Conservation (phyloP, 345 rosid genomes). For the Corchorus capsularis region DNA sequence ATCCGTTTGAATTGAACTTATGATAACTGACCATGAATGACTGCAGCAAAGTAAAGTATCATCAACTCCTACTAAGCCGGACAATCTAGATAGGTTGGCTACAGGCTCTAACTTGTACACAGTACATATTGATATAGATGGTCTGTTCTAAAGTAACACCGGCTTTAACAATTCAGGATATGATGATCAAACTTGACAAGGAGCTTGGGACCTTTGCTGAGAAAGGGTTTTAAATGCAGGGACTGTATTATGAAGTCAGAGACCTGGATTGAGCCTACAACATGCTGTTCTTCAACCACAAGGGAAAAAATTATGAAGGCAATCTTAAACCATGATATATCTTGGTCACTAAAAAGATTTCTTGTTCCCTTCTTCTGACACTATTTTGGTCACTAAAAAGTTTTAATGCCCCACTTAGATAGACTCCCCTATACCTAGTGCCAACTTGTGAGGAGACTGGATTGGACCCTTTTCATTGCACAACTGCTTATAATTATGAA, state of each 20-base stretch:
- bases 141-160: background rate
- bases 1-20: background rate
- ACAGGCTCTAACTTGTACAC: background rate
- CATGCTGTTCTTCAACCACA: background rate
- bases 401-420: background rate
- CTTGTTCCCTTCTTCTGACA: too few relatives aligned
- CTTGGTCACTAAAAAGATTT: background rate
- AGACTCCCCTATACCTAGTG: background rate
- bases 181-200: background rate
- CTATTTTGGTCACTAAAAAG: background rate
- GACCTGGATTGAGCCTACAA: background rate
- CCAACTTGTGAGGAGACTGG: background rate
- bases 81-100: background rate
- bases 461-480: background rate
- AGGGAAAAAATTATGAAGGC: background rate
- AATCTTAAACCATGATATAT: background rate
- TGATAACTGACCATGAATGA: background rate
- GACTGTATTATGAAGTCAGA: background rate
- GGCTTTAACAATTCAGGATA: conserved; percentile 1
- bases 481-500: background rate
- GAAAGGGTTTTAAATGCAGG: background rate
- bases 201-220: background rate
- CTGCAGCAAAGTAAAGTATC: conserved; percentile 6
- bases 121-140: background rate
- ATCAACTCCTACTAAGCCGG: background rate